Percentiles rank a stretch among this genome's conserved stretches.
phyloP scores from a whole-genome alignment of 139 green algal species.

The Chlamydomonas sphaeroides region DNA sequence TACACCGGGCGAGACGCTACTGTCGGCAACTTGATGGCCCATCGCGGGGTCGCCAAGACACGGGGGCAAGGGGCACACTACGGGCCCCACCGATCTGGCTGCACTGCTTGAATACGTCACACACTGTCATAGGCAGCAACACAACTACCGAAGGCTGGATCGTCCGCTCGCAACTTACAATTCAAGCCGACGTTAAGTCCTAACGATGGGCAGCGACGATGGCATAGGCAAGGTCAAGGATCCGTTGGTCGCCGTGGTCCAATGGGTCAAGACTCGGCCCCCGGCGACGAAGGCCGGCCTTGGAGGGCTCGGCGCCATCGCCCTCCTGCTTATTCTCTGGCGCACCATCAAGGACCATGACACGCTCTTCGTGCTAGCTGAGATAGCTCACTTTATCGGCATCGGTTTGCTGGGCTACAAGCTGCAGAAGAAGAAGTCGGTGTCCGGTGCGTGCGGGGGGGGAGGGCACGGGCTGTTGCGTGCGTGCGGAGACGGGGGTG shows the following conservation, averaged over 20 bases:
- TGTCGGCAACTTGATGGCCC: too few relatives aligned
- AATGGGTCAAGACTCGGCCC: conserved; percentile 81
- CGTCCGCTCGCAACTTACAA: background rate
- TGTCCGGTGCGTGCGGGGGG: conserved; percentile 87
- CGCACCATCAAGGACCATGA: conserved; percentile 96
- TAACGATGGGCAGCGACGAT: conserved; percentile 53
- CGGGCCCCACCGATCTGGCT: too few relatives aligned
- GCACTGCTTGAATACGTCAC: too few relatives aligned
- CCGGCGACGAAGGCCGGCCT: conserved; percentile 70
- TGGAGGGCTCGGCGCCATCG: conserved; percentile 53
- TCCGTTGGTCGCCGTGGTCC: conserved; percentile 53
- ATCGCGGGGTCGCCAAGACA: too few relatives aligned
- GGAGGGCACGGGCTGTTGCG: too few relatives aligned
- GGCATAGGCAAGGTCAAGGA: conserved; percentile 55
- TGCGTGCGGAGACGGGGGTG: too few relatives aligned
- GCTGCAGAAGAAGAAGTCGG: conserved; percentile 87
- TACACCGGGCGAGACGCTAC: too few relatives aligned
- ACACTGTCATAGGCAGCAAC: too few relatives aligned
- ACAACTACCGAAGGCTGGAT: background rate
- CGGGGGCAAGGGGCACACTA: too few relatives aligned
- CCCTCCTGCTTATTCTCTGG: conserved; percentile 71
- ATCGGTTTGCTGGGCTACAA: conserved; percentile 96
- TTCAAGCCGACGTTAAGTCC: too few relatives aligned
- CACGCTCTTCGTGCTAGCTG: conserved; percentile 95
- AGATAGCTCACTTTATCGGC: conserved; percentile 93